Conservation (phyloP, 371 early-diverging fungal genomes). For the Mortierella sp. region DNA sequence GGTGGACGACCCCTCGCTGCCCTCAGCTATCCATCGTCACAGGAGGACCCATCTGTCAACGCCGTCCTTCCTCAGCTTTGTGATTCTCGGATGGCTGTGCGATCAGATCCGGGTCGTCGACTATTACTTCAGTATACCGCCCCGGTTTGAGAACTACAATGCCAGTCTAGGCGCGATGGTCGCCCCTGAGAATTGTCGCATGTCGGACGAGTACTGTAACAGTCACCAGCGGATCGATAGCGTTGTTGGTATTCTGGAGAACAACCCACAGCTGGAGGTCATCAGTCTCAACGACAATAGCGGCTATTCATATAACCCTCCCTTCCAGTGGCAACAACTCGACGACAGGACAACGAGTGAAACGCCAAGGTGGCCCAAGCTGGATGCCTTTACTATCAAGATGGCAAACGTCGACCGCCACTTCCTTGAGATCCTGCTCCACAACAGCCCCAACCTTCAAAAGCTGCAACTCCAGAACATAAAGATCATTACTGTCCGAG, state of each 20-base stretch:
- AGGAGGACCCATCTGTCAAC: neutral
- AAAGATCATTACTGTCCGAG: neutral
- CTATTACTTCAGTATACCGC: neutral
- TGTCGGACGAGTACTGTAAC: conserved; percentile 1
- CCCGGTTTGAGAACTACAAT: neutral
- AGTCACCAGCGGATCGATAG: conserved; percentile 1
- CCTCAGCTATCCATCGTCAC: conserved; percentile 5
- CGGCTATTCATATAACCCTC: neutral
- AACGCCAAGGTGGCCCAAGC: neutral
- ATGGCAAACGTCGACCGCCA: neutral
- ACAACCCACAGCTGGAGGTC: neutral
- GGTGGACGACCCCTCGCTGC: neutral
- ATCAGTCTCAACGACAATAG: neutral
- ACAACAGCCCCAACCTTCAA: neutral
- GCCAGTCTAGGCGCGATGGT: neutral
- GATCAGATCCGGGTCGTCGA: conserved; percentile 7
- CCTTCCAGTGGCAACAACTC: neutral
- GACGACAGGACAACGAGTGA: neutral
- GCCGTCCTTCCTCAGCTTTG: conserved; percentile 5
- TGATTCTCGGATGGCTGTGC: conserved; percentile 21
- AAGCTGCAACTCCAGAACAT: neutral
- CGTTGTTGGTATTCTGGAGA: conserved; percentile 9
- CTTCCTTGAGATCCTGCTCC: neutral
- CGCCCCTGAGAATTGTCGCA: conserved; percentile 3
- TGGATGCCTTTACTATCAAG: neutral